phyloP scores from a whole-genome alignment of 1,139 yeast genomes.

The Meyerozyma athensensis region DNA sequence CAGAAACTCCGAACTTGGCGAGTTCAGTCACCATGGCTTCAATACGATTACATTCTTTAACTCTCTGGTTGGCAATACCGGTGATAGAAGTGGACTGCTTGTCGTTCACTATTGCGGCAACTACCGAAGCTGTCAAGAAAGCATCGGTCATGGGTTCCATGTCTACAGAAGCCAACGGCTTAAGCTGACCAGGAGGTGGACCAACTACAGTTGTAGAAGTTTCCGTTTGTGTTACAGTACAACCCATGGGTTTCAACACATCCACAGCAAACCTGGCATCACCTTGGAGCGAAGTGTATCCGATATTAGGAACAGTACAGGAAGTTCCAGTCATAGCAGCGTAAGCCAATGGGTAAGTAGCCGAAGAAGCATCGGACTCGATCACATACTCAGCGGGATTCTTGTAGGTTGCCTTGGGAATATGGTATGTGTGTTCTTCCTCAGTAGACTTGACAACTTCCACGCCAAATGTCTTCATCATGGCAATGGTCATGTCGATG shows the following conservation, averaged over 20 bases:
- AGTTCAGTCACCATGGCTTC: constrained; percentile 89
- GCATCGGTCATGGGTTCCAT: constrained; percentile 99
- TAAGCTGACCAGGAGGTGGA: constrained; percentile 64
- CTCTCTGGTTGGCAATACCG: constrained; percentile 97
- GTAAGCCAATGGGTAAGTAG: constrained; percentile 94
- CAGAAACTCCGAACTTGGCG: constrained; percentile 82
- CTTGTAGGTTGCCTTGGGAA: constrained; percentile 75
- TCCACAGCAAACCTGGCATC: constrained; percentile 96
- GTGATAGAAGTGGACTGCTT: constrained; percentile 67
- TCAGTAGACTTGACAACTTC: constrained; percentile 65
- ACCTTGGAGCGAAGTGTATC: constrained; percentile 88
- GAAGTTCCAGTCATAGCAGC: constrained; percentile 97
- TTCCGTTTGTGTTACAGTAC: constrained; percentile 75
- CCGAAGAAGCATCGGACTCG: constrained; percentile 98
- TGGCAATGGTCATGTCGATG: constrained; percentile 93
- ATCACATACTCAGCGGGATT: constrained; percentile 84
- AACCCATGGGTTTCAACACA: constrained; percentile 93
- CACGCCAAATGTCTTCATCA: constrained; percentile 92
- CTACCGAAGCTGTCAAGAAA: constrained; percentile 91
- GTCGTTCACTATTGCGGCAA: constrained; percentile 80
- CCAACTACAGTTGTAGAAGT: constrained; percentile 91
- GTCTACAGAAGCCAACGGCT: constrained; percentile 72
- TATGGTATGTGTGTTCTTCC: constrained; percentile 80
- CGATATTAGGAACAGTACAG: constrained; percentile 92
- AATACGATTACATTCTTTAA: constrained; percentile 94